Conservation (phyloP, 352 stramenopile species). For the Phytopythium kandeliae region DNA sequence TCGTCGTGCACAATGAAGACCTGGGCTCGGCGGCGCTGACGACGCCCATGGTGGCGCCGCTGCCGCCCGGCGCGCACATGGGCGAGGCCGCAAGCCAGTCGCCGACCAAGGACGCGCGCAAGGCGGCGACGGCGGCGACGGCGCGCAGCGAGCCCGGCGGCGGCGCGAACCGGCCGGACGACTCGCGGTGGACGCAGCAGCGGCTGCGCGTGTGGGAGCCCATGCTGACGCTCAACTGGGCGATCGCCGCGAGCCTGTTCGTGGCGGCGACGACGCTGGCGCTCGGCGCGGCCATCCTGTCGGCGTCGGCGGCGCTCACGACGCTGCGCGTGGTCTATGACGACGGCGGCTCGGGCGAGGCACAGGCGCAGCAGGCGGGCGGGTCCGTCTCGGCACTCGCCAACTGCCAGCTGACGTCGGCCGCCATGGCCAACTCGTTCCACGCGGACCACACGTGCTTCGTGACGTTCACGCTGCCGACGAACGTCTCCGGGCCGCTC, state of each 20-base stretch:
- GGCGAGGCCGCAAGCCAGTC: background rate
- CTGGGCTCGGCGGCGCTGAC: background rate
- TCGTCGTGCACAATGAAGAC: slow-evolving; percentile 18
- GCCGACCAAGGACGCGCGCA: background rate
- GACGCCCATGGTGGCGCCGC: slow-evolving; percentile 3
- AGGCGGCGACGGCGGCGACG: background rate
- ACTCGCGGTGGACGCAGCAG: slow-evolving; percentile 55
- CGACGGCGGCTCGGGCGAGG: slow-evolving; percentile 16
- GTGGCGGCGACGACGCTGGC: slow-evolving; percentile 32
- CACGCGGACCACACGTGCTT: slow-evolving; percentile 71
- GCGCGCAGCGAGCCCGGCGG: background rate
- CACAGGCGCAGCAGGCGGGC: slow-evolving; percentile 18
- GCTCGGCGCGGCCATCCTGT: slow-evolving; percentile 42
- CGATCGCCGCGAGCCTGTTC: slow-evolving; percentile 46
- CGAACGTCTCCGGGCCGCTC: slow-evolving; percentile 26
- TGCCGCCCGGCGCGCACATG: background rate
- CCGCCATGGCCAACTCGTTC: slow-evolving; percentile 51
- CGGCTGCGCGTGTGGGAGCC: slow-evolving; percentile 69
- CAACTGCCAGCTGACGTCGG: slow-evolving; percentile 47
- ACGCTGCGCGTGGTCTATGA: slow-evolving; percentile 66
- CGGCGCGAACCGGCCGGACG: slow-evolving; percentile 43
- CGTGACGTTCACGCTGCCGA: slow-evolving; percentile 46
- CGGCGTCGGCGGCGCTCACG: slow-evolving; percentile 41
- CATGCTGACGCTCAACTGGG: slow-evolving; percentile 63
- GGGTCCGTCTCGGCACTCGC: slow-evolving; percentile 26